A percentile compares a stretch with the other conserved stretches of the same genome.
phyloP scores from a whole-genome alignment of 2,329 filamentous ascomycete genomes.

The Hymenoscyphus fraxineus region DNA sequence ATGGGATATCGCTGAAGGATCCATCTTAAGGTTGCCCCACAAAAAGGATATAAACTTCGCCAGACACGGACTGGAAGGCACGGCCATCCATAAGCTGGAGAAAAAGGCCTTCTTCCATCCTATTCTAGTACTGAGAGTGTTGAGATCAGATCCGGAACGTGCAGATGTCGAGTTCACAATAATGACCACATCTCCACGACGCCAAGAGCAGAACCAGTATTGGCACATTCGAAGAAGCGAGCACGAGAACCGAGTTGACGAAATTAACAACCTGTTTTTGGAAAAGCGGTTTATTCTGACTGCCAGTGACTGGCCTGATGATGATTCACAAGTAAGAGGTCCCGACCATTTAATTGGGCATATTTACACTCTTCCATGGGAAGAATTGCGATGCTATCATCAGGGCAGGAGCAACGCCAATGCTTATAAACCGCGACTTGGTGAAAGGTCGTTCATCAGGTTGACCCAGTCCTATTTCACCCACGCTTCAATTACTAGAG shows the following conservation, averaged over 20 bases:
- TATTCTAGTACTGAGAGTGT: background rate
- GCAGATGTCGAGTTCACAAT: background rate
- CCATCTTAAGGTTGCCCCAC: background rate
- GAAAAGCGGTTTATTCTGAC: background rate
- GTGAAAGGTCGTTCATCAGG: background rate
- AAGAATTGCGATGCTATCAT: background rate
- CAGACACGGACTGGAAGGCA: background rate
- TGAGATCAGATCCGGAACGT: background rate
- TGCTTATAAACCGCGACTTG: background rate
- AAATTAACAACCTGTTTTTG: background rate
- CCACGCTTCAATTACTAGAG: background rate
- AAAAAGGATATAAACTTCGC: background rate
- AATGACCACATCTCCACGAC: background rate
- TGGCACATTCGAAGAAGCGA: background rate
- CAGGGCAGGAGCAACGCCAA: background rate
- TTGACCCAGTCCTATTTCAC: background rate
- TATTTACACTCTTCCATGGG: background rate
- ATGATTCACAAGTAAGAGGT: background rate
- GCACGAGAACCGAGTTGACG: background rate
- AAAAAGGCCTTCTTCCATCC: background rate
- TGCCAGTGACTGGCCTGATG: background rate
- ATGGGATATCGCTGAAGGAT: background rate
- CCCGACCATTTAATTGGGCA: background rate
- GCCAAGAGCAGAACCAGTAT: background rate
- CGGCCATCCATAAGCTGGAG: background rate